Evolutionary conservation across 495 filamentous ascomycete species (phyloP).

Genomic region (Alectoria sarmentosa): DNA sequence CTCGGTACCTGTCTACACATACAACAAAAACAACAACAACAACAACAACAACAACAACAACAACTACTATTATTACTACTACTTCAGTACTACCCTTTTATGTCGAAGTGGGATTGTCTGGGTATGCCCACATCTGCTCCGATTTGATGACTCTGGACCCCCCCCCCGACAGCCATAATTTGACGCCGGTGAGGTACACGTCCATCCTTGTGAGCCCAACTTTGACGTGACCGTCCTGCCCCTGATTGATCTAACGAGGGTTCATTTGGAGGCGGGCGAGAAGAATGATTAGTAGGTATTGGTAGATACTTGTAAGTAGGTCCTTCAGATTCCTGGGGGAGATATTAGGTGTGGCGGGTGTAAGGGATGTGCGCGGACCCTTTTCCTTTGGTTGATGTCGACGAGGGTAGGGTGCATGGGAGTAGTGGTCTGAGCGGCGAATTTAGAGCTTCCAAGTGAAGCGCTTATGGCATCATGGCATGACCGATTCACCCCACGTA

Average conservation of each 20-base stretch:
- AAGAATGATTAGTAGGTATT: neutral
- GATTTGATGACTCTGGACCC: too few relatives aligned
- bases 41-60: too few relatives aligned
- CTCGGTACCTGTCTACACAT: neutral
- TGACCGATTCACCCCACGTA: too few relatives aligned
- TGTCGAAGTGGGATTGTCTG: too few relatives aligned
- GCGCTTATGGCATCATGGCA: neutral
- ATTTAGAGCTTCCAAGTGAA: neutral
- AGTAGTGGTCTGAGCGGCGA: neutral
- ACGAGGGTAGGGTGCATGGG: neutral
- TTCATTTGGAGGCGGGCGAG: neutral
- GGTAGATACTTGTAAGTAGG: too few relatives aligned
- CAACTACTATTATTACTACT: too few relatives aligned
- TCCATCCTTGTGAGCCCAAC: too few relatives aligned
- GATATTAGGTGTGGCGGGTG: neutral
- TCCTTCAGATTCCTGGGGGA: neutral
- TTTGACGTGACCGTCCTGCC: too few relatives aligned
- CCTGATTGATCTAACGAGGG: neutral
- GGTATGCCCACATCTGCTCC: too few relatives aligned
- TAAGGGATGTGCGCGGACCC: neutral
- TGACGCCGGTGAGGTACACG: neutral
- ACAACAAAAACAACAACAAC: too few relatives aligned
- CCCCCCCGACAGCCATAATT: neutral
- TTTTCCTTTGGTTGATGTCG: neutral
- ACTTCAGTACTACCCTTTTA: too few relatives aligned